Evolutionary conservation across 2,329 filamentous ascomycete species (phyloP), one percentile per base, ranked within the genome.

Genomic region (Zarea fungicola): DNA sequence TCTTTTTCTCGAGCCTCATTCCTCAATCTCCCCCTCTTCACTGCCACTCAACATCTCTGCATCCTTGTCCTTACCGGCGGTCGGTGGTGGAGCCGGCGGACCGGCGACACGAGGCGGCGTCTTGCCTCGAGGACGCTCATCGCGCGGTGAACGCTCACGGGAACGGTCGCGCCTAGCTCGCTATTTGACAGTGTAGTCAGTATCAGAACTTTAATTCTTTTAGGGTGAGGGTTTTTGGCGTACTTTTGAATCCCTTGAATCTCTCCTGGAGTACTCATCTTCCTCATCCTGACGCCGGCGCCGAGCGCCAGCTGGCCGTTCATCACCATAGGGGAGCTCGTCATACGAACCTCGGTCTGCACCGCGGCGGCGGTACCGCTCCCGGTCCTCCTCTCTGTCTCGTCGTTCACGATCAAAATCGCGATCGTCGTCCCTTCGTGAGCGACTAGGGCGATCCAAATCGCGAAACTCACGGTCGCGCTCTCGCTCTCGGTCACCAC

Each of bases 1-100:
- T 18, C 14, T 21, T 22, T 5, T 32, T 19, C 28, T 10, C 36
- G 34, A 10, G 13, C 16, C 31, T 39, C 40, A 80, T 74, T 97
- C 91, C 68, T 96, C 93, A 59, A 99, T 97, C 72, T 99, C 93
- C 45, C 93, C 93, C 69, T 99, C 93, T 70, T 99, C 93, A 62
- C 91, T 96, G 46, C 93, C 93, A 51, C 76, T 79, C 41, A 76
- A 73, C 44, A 81, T 74, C 55, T 87, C 83, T 60, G 46, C 23
- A 13, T 72, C 72, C 31, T 59, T 60, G 32, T 62, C 61, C 46
- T 64, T 53, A 31, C 56, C 54, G 35, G 60, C 51, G 22, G 65
- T 56, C 21, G 50, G 47, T n/a, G 51, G 40, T 19, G 52, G 34
- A 11, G 51, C 44, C 52, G 55, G 42, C 18, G 14, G 39, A 5